Evolutionary conservation across 352 stramenopile species (phyloP), one percentile per base, ranked within the genome.

Genomic region (Blastocystis sp.): DNA sequence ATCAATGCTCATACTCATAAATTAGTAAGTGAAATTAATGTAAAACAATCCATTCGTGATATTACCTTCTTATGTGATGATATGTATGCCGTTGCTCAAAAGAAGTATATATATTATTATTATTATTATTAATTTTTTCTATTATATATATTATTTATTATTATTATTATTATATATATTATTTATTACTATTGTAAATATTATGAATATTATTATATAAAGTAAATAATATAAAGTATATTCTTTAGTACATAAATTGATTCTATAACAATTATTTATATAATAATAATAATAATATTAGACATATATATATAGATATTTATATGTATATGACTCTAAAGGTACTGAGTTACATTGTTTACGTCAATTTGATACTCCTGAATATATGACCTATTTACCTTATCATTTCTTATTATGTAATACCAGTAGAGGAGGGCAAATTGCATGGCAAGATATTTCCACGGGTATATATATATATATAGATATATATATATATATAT

Each of bases 401-500:
- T 94, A 95, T 74, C 91, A 98, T 70, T 98, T 94, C 69, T 64
- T 98, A 66, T 77, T 98, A 39, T 81, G 84, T 18, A 86, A 77
- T 27, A 75, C 94, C 44, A 89, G 86, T 42, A 76, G 82, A 58
- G 79, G 77, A 54, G 73, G 78, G 24, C 31, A 32, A 13, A 2
- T 62, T 2, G 9, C 18, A 3, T 62, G 36, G 6, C 24, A 54
- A 13, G 52, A 62, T 25, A 31, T 62, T 1, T 62, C 52, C 1
- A 62, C 52, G 5, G 52, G 52, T 82, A 40, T 27, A 2, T 31
- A 25, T 7, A 16, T 52, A 2, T 19, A 21, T 10, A 7, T 27
- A n/a, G n/a, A n/a, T n/a, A n/a, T n/a, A n/a, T n/a, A n/a, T n/a
- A n/a, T n/a, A n/a, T n/a, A n/a, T n/a, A n/a, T n/a, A n/a, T n/a